These are phyloP conservation scores for Salvia miltiorrhiza DNA, from an alignment of 257 asterid species.

Conservation along the genomic window DNA sequence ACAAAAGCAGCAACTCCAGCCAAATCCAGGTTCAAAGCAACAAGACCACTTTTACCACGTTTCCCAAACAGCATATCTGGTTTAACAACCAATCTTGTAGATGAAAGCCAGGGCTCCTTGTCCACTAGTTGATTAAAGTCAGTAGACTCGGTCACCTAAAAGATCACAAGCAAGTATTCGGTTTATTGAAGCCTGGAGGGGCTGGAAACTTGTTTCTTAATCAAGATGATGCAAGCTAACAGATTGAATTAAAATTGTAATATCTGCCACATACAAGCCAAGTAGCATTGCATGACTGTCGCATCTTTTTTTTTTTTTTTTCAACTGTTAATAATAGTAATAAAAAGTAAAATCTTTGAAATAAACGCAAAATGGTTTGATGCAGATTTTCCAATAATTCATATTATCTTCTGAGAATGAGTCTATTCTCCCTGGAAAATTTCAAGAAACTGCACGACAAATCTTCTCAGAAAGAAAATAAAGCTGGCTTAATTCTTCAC, in stretches of 20 bases:
- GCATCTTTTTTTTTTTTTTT: background rate
- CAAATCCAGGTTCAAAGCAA: constrained; percentile 83
- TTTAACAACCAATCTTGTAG: constrained; percentile 81
- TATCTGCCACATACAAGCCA: background rate
- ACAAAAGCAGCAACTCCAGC: constrained; percentile 81
- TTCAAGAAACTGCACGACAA: background rate
- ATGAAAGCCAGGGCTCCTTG: constrained; percentile 83
- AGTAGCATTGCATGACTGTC: background rate
- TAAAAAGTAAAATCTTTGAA: background rate
- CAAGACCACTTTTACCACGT: constrained; percentile 94
- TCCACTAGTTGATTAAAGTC: constrained; percentile 69
- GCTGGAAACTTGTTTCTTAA: background rate
- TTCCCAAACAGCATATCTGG: constrained; percentile 97
- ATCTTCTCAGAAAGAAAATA: background rate
- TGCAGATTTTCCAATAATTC: background rate
- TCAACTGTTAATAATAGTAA: background rate
- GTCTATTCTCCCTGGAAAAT: no score
- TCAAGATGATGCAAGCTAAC: background rate
- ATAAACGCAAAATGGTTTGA: background rate
- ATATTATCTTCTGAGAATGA: background rate
- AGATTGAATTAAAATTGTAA: background rate
- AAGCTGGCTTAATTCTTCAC: constrained; percentile 6
- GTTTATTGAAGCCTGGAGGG: background rate
- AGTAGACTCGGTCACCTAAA: constrained; percentile 78
- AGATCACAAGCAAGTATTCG: constrained; percentile 14